A percentile compares a stretch with the other conserved stretches of the same genome.
phyloP scores from a whole-genome alignment of 176 grass and related monocot genomes.

The Aegilops longissima region DNA sequence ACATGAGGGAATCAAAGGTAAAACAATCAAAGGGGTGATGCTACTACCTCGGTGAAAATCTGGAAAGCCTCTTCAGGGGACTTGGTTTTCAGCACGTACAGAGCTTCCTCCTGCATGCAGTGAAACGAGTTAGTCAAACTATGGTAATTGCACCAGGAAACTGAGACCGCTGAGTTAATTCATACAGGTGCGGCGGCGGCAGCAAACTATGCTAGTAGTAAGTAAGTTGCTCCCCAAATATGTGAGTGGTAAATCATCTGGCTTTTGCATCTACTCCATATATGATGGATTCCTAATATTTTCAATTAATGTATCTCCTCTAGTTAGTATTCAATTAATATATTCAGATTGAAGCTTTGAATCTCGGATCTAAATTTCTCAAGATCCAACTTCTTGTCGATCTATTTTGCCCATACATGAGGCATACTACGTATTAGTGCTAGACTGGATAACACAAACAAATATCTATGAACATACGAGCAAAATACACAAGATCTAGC shows the following conservation, averaged over 20 bases:
- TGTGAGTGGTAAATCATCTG: not conserved
- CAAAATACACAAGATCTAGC: not conserved
- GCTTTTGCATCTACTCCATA: not conserved
- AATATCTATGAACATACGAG: not conserved
- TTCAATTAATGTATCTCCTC: not conserved
- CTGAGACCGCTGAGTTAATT: not conserved
- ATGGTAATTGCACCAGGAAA: conserved; percentile 11
- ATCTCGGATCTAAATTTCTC: not conserved
- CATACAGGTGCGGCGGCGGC: not conserved
- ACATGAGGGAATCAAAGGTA: not conserved
- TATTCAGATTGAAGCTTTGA: not conserved
- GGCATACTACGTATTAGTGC: not conserved
- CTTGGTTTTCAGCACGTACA: conserved; percentile 34
- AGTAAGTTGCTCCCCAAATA: not conserved
- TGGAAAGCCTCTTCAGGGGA: conserved; percentile 31
- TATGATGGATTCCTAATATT: not conserved
- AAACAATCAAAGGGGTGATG: not conserved
- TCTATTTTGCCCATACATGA: not conserved
- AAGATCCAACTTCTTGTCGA: not conserved
- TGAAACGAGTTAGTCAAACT: conserved; percentile 3
- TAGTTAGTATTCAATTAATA: not conserved
- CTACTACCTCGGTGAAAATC: conserved; percentile 31
- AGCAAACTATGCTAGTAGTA: not conserved
- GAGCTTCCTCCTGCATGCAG: conserved; percentile 37
- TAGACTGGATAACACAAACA: not conserved